A percentile compares a stretch with the other conserved stretches of the same genome.
Evolutionary conservation across 1,284 basidiomycete species (phyloP).

Genomic region (Wallemia ichthyophaga): DNA sequence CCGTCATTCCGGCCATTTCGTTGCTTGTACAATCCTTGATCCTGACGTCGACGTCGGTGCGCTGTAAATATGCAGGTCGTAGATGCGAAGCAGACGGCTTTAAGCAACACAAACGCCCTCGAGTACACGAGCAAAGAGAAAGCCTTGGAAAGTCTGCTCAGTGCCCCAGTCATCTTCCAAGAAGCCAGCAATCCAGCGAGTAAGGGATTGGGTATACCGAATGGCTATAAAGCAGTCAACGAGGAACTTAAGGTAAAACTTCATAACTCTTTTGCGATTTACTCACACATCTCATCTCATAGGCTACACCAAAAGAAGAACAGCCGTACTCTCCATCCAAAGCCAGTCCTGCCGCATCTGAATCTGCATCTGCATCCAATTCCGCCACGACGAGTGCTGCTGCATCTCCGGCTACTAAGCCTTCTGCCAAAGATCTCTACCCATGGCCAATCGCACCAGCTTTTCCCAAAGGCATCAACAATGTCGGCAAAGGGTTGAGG

Average conservation of each 20-base stretch:
- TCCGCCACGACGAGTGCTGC: background rate
- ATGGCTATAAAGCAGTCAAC: background rate
- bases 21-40: no score
- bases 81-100: background rate
- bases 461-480: background rate
- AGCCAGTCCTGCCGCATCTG: background rate
- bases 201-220: background rate
- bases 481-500: constrained; percentile 26
- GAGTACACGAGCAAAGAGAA: background rate
- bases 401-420: background rate
- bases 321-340: background rate
- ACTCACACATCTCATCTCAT: background rate
- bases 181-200: background rate
- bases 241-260: background rate
- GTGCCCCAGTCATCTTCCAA: background rate
- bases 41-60: background rate
- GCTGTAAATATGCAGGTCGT: background rate
- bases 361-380: background rate
- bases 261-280: background rate
- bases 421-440: background rate
- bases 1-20: no score
- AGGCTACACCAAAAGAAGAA: background rate
- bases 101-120: background rate
- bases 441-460: background rate
- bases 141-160: background rate